phyloP scores from a whole-genome alignment of 2,329 filamentous ascomycete genomes.

The Xylariaceae sp. region DNA sequence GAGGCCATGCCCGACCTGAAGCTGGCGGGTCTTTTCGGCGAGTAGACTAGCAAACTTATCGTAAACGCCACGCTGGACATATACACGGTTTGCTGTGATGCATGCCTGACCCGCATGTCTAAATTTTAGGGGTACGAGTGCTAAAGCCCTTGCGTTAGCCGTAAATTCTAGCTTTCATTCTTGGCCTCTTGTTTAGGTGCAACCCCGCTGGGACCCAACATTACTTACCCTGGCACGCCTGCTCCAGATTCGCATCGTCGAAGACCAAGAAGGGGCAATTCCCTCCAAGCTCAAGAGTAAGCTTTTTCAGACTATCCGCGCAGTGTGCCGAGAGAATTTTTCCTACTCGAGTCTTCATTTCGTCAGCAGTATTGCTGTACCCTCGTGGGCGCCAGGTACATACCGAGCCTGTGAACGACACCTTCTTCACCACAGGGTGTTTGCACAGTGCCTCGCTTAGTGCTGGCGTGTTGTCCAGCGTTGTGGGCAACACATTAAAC shows the following conservation, averaged over 20 bases:
- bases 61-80: constrained; percentile 67
- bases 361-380: constrained; percentile 7
- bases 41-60: constrained; percentile 64
- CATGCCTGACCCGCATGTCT: constrained; percentile 68
- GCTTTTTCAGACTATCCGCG: constrained; percentile 70
- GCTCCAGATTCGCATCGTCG: constrained; percentile 70
- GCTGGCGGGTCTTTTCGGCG: constrained; percentile 54
- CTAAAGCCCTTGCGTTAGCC: constrained; percentile 14
- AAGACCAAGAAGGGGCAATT: constrained; percentile 72
- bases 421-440: constrained; percentile 59
- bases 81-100: constrained; percentile 69
- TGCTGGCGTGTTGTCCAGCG: constrained; percentile 50
- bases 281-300: constrained; percentile 73
- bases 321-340: constrained; percentile 68
- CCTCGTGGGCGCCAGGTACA: neutral
- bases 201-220: neutral
- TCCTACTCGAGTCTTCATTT: constrained; percentile 66
- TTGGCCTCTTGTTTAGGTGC: neutral
- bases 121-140: constrained; percentile 46
- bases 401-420: constrained; percentile 73
- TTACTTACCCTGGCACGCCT: constrained; percentile 56
- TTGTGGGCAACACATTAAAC: constrained; percentile 59
- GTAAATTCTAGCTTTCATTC: neutral
- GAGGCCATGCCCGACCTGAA: constrained; percentile 67
- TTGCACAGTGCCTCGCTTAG: constrained; percentile 54